Conservation (phyloP, 768 basidiomycete genomes). For the Naganishia vaughanmartiniae region DNA sequence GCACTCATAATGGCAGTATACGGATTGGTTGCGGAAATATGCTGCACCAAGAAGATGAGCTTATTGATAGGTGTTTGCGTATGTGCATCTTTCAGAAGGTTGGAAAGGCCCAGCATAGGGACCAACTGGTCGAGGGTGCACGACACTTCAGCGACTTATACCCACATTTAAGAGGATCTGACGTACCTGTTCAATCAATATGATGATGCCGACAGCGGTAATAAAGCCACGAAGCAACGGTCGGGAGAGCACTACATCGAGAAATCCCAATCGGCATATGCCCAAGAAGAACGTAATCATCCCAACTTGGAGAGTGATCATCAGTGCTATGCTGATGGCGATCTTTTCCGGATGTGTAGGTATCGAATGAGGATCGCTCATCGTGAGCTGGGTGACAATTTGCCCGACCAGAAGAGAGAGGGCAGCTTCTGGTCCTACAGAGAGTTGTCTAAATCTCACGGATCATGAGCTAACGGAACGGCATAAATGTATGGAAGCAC, state of each 20-base stretch:
- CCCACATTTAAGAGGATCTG: neutral
- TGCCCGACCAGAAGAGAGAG: constrained; percentile 83
- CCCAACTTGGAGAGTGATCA: constrained; percentile 83
- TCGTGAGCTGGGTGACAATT: constrained; percentile 69
- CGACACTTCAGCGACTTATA: neutral
- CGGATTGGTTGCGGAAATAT: constrained; percentile 57
- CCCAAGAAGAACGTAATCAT: constrained; percentile 81
- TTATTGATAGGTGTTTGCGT: constrained; percentile 56
- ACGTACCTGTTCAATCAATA: constrained; percentile 67
- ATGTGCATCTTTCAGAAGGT: constrained; percentile 32
- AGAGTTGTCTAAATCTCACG: constrained; percentile 44
- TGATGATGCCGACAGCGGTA: constrained; percentile 77
- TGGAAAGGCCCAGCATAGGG: constrained; percentile 78
- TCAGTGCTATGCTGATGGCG: constrained; percentile 66
- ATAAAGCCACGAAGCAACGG: constrained; percentile 85
- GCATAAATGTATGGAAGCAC: constrained; percentile 66
- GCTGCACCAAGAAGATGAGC: constrained; percentile 66
- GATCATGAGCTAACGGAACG: neutral
- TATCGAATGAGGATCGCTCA: constrained; percentile 56
- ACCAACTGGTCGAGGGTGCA: constrained; percentile 64
- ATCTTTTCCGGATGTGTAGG: constrained; percentile 54
- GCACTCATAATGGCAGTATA: constrained; percentile 74
- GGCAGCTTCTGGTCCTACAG: constrained; percentile 76
- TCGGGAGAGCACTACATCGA: constrained; percentile 87
- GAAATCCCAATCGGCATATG: constrained; percentile 82